Conservation (phyloP, 805 yeast species). For the Zygosaccharomyces bisporus region DNA sequence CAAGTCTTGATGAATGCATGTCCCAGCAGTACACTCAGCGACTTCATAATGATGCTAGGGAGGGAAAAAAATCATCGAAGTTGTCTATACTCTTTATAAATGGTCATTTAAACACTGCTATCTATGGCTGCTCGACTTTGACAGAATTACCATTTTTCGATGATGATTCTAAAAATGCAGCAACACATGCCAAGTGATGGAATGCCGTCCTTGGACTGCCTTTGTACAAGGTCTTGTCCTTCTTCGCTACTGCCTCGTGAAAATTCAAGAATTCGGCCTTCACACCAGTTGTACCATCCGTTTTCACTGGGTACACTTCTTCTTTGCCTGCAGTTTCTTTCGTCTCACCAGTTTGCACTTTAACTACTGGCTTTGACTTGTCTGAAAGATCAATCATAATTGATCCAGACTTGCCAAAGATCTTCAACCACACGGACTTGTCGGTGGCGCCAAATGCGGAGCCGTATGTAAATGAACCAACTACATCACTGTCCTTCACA, state of each 20-base stretch:
- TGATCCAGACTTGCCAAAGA: constrained; percentile 79
- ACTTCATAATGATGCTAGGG: too few relatives aligned
- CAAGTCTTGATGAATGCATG: neutral
- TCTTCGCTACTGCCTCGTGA: constrained; percentile 54
- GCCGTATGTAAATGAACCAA: constrained; percentile 86
- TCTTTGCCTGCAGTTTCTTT: constrained; percentile 29
- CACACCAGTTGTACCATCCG: constrained; percentile 52
- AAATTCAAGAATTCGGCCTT: constrained; percentile 53
- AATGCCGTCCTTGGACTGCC: constrained; percentile 75
- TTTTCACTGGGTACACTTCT: constrained; percentile 37
- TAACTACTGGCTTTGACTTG: constrained; percentile 38
- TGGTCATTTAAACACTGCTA: neutral
- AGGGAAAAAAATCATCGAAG: neutral
- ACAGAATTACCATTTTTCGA: constrained; percentile 49
- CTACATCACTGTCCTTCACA: constrained; percentile 53
- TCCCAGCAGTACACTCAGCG: neutral
- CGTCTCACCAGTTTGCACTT: constrained; percentile 31
- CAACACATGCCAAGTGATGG: constrained; percentile 90
- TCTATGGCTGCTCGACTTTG: constrained; percentile 37
- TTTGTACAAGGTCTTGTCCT: constrained; percentile 54
- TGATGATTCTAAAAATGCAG: constrained; percentile 76
- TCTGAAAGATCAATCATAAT: constrained; percentile 60
- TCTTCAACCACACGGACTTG: constrained; percentile 60
- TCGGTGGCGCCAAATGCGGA: constrained; percentile 82
- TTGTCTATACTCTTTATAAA: neutral